Evolutionary conservation across 306 rosid species (phyloP), one percentile per base, ranked within the genome.

Genomic region (Prinsepia uniflora): DNA sequence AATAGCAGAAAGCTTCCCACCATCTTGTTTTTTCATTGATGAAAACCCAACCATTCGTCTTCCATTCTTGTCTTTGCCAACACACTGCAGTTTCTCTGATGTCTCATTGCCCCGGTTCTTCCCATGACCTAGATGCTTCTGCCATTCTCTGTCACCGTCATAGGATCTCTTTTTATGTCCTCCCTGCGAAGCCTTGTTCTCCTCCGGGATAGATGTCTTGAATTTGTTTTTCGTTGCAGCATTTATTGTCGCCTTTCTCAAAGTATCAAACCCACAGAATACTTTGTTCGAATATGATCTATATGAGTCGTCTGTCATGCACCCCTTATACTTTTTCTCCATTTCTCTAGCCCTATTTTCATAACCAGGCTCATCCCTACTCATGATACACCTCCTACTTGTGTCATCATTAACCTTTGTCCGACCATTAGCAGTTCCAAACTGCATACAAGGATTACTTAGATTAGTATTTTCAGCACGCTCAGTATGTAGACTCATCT

Each of bases 161-260:
- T 55, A 1, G 5, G 48, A 73, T 65, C 57, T 63, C 73, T 76
- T 57, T 36, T 57, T 69, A 54, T 46, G 78, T 49, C 65, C 59
- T 47, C 86, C 87, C 76, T 82, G 72, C 56, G 89, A 72, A 39
- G 76, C 80, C 71, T 65, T 77, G 39, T 62, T 77, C 76, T 59
- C 82, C 67, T 76, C 82, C 13, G 65, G 15, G 5, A 46, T 52
- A 7, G 84, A 60, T 73, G 72, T 81, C 63, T 70, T 84, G n/a
- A 59, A 50, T 55, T 75, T 87, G 75, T 70, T 85, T 64, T 67
- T 82, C 42, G 83, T 53, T 46, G 55, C 66, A 42, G 67, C 81
- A 53, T 71, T 75, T 56, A 63, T 49, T 49, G 54, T 15, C 54
- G 6, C 18, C 54, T 12, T 49, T 49, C 54, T 49, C 54, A 15